A percentile compares a stretch with the other conserved stretches of the same genome.
Evolutionary conservation across 2,329 filamentous ascomycete species (phyloP).

Genomic region (Elsinoe necatrix): DNA sequence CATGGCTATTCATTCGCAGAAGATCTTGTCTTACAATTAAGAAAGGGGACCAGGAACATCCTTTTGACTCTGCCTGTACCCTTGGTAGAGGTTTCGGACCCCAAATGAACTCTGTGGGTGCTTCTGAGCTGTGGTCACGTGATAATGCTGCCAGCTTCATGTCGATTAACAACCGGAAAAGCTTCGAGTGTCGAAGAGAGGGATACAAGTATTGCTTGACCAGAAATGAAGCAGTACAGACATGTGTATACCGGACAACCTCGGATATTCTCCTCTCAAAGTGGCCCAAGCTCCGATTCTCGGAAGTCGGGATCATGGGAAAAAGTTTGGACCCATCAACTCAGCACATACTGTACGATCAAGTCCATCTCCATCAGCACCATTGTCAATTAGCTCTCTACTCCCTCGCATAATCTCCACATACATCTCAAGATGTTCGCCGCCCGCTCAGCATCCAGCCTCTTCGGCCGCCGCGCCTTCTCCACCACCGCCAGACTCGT

Average conservation of each 20-base stretch:
- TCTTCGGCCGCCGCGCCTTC: slow-evolving; percentile 45
- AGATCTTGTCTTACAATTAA: background rate
- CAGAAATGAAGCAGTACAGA: background rate
- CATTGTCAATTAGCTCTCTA: slow-evolving; percentile 56
- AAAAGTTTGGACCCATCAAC: slow-evolving; percentile 13
- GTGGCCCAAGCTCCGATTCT: slow-evolving; percentile 12
- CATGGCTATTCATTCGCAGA: background rate
- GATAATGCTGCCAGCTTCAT: background rate
- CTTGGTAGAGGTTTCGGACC: background rate
- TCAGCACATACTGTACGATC: slow-evolving; percentile 26
- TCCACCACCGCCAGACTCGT: slow-evolving; percentile 46
- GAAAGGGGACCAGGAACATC: background rate
- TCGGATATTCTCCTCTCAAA: background rate
- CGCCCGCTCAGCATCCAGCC: slow-evolving; percentile 42
- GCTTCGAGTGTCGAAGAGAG: too few species aligned
- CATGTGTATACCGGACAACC: background rate
- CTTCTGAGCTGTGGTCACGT: background rate
- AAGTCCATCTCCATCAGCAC: slow-evolving; percentile 75
- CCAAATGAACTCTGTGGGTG: background rate
- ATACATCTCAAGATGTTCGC: slow-evolving; percentile 78
- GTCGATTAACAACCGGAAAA: too few species aligned
- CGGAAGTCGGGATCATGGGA: slow-evolving; percentile 5
- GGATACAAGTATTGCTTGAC: background rate
- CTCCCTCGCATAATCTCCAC: slow-evolving; percentile 71
- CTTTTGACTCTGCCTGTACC: background rate